phyloP scores from a whole-genome alignment of 2,329 filamentous ascomycete genomes.

The Pseudopithomyces maydicus region DNA sequence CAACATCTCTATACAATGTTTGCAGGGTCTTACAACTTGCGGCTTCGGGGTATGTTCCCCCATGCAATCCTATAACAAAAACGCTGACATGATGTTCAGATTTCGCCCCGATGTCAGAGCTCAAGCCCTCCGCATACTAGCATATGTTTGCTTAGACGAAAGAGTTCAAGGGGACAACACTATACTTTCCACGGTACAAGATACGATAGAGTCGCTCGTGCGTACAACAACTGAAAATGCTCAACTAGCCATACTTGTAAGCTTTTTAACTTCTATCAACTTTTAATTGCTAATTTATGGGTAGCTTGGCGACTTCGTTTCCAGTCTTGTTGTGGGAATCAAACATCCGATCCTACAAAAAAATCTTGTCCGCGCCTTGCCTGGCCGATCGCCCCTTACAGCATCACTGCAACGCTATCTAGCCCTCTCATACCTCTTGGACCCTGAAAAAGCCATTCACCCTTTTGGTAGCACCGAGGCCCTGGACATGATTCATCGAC shows the following conservation, averaged over 20 bases:
- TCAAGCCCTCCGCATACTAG: constrained; percentile 31
- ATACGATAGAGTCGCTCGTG: constrained; percentile 38
- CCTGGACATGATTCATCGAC: constrained; percentile 25
- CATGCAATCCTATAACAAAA: neutral
- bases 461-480: constrained; percentile 30
- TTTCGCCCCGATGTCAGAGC: constrained; percentile 25
- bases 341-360: constrained; percentile 59
- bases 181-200: constrained; percentile 30
- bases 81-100: constrained; percentile 18
- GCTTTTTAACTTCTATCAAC: constrained; percentile 3
- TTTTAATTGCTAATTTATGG: constrained; percentile 21
- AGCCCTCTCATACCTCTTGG: constrained; percentile 67
- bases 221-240: constrained; percentile 29
- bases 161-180: constrained; percentile 29
- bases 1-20: constrained; percentile 28
- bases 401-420: constrained; percentile 70
- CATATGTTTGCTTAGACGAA: constrained; percentile 38
- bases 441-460: constrained; percentile 27
- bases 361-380: constrained; percentile 64
- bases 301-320: constrained; percentile 33
- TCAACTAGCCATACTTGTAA: constrained; percentile 28
- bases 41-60: constrained; percentile 29
- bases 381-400: constrained; percentile 55
- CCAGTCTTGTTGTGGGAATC: constrained; percentile 43
- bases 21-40: constrained; percentile 28